Base-by-base conservation (phyloP, 192 early-diverging fungal genomes). In the Diversispora eburnea region DNA sequence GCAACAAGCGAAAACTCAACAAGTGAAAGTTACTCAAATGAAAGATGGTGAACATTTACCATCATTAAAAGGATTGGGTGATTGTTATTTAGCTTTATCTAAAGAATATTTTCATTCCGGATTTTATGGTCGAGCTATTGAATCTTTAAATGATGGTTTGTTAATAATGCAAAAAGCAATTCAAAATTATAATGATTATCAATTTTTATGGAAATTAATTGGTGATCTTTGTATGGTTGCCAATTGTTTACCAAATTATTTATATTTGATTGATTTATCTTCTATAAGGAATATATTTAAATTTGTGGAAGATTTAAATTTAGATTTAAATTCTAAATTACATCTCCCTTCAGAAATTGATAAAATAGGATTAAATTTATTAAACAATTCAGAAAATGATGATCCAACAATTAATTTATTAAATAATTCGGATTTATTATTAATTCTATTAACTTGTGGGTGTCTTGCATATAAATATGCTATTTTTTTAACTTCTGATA, bases 41-140 rank as follows among this genome's bases (percentile, higher is more conserved):
- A 33, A 33, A 33, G 25, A 33, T 33, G 25, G 25, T 1, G 58
- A 77, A 20, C 81, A 87, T 45, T 66, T 87, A 9, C 86, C 83
- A 0, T 78, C 82, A 3, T 60, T 86, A 4, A 82, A 84, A 67
- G 86, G 86, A n/a, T 67, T 86, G 25, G 81, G 80, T 17, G 79
- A 85, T 54, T 84, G 81, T 60, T 81, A 81, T 67, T 47, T 87
- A 4, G 79, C 83, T 39, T 77, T 78, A 47, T 82, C 77, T 45
- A 84, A 75, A 33, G 84, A 88, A 51, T 81, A 82, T 52, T 85
- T 82, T 59, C 78, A 84, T 15, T 81, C 82, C 22, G 92, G 92
- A 20, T 83, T 88, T 60, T 89, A 87, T 78, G 91, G 85, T 0
- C 89, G 90, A 46, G 81, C 81, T 22, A 85, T 85, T 13, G 88